Percentiles rank a stretch among this genome's conserved stretches.
Evolutionary conservation across 2,329 filamentous ascomycete species (phyloP).

Genomic region (Pseudogymnoascus sp.): DNA sequence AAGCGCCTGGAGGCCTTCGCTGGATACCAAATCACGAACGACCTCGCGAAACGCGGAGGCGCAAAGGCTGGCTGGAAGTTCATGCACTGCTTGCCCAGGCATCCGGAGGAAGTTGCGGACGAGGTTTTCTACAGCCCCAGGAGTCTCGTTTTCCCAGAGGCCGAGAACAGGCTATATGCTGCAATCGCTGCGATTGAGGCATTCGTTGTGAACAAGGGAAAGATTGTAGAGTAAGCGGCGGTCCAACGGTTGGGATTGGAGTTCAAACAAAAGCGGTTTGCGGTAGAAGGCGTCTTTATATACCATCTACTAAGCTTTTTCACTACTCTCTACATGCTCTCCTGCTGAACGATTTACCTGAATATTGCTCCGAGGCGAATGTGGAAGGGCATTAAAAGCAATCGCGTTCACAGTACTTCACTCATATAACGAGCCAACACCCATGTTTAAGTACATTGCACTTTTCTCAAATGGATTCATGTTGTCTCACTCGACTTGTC

Average conservation of each 20-base stretch:
- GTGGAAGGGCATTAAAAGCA: background rate
- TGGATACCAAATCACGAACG: conserved; percentile 85
- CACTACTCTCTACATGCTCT: background rate
- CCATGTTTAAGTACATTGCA: background rate
- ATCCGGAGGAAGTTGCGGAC: conserved; percentile 86
- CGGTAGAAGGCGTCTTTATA: conserved; percentile 6
- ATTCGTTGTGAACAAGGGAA: conserved; percentile 92
- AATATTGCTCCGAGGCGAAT: background rate
- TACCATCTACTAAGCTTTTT: background rate
- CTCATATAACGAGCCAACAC: background rate
- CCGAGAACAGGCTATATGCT: conserved; percentile 89
- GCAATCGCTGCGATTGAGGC: conserved; percentile 79
- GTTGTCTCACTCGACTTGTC: background rate
- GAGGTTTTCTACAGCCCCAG: conserved; percentile 85
- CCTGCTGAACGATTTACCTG: background rate
- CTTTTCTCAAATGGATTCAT: background rate
- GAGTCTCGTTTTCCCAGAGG: conserved; percentile 87
- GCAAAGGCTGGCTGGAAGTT: conserved; percentile 91
- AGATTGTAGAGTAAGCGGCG: conserved; percentile 40
- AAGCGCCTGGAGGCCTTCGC: conserved; percentile 73
- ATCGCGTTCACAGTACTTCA: background rate
- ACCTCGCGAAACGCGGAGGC: conserved; percentile 74
- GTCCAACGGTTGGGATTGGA: background rate
- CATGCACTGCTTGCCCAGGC: conserved; percentile 94
- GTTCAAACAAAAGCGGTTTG: conserved; percentile 2